phyloP scores from a whole-genome alignment of 1,284 basidiomycete species.

The Athelia psychrophila region DNA sequence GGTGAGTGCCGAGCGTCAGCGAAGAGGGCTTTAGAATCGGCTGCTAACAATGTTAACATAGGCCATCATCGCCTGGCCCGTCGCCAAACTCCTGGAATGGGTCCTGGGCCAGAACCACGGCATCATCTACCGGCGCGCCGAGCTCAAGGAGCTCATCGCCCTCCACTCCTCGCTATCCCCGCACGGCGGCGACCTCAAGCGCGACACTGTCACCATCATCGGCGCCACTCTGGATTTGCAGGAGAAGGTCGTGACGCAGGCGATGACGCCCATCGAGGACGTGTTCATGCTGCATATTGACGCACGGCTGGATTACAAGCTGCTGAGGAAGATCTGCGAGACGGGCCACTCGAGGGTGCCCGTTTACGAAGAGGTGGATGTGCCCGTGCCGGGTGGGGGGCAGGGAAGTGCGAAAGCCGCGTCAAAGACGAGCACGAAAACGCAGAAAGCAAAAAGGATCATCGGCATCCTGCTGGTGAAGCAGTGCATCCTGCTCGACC shows the following conservation, averaged over 20 bases:
- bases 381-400: constrained; percentile 38
- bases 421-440: background rate
- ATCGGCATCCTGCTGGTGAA: constrained; percentile 83
- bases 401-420: constrained; percentile 11
- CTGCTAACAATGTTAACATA: too few species aligned
- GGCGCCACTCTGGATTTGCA: constrained; percentile 74
- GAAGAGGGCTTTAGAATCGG: too few species aligned
- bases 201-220: constrained; percentile 75
- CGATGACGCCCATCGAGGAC: constrained; percentile 79
- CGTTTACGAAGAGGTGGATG: constrained; percentile 71
- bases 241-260: constrained; percentile 66
- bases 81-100: constrained; percentile 67
- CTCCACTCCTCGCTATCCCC: constrained; percentile 59
- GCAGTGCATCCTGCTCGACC: constrained; percentile 86
- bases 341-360: constrained; percentile 81
- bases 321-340: constrained; percentile 69
- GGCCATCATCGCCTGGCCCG: constrained; percentile 81
- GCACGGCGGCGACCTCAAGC: constrained; percentile 69
- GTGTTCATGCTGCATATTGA: constrained; percentile 85
- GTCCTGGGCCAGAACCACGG: constrained; percentile 63
- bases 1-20: constrained; percentile 40
- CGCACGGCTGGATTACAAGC: constrained; percentile 75
- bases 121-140: constrained; percentile 56
- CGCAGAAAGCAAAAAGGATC: constrained; percentile 51
- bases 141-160: constrained; percentile 73